Evolutionary conservation across 2,329 filamentous ascomycete species (phyloP), one percentile per base, ranked within the genome.

Genomic region (Alternaria triticimaculans): DNA sequence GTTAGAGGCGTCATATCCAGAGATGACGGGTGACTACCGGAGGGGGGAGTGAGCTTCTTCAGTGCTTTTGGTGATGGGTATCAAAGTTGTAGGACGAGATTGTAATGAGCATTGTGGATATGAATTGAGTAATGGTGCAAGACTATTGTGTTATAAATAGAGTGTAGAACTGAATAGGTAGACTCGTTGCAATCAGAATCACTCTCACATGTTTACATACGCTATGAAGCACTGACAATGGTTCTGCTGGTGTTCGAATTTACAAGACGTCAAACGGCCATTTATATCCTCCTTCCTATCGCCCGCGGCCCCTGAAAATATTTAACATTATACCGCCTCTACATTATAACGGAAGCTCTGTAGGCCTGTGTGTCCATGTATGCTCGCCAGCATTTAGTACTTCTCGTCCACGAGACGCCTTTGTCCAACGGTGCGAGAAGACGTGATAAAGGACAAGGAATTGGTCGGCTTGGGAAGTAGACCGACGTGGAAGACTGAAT

Each of bases 331-430:
- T 18, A 41, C 8, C 37, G 8, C 15, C 0, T 11, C 1, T 11
- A 41, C 37, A 18, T 18, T 41, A 1, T 11, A 11, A 41, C 4
- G 5, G 1, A 41, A 10, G 37, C 37, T 18, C 37, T 11, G 9
- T 18, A 41, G 2, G 37, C n/a, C n/a, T 18, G n/a, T 18, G 0
- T 41, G n/a, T 3, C 5, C n/a, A 2, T n/a, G 2, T 18, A 18
- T 41, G 9, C 3, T 41, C n/a, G 9, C 37, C 37, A 41, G 37
- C 2, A 41, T 18, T 18, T 11, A 1, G 37, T 18, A 41, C 8
- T 6, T 2, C 4, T 41, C n/a, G 15, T 41, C 37, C n/a, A 41
- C n/a, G 37, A 41, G n/a, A 41, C n/a, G 37, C 37, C 37, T 41
- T 41, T 41, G 9, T 3, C n/a, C 37, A 41, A 41, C 15, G n/a